phyloP scores from a whole-genome alignment of 1,139 yeast species.

The Geotrichum cucujoidarum region DNA sequence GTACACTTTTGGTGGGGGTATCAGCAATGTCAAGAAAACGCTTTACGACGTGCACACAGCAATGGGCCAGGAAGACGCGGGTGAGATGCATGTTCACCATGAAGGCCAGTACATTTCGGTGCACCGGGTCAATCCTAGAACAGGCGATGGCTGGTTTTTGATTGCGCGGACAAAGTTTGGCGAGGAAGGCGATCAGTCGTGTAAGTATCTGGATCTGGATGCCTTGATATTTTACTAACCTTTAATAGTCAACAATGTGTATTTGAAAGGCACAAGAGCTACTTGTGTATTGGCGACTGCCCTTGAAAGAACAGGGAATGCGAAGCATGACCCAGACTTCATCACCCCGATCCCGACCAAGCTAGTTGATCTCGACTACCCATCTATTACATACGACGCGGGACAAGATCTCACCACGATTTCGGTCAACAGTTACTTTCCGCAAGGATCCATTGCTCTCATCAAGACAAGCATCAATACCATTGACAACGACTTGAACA shows the following conservation, averaged over 20 bases:
- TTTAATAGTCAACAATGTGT: slow-evolving; percentile 56
- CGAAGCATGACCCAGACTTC: slow-evolving; percentile 33
- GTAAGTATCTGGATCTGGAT: slow-evolving; percentile 23
- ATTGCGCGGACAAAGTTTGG: slow-evolving; percentile 80
- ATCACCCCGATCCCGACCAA: slow-evolving; percentile 62
- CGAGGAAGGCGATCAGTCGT: slow-evolving; percentile 33
- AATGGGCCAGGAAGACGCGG: slow-evolving; percentile 64
- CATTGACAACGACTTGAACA: slow-evolving; percentile 60
- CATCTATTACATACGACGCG: slow-evolving; percentile 45
- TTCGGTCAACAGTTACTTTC: slow-evolving; percentile 55
- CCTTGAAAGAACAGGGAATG: slow-evolving; percentile 46
- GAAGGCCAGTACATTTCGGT: slow-evolving; percentile 90
- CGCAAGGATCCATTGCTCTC: slow-evolving; percentile 88
- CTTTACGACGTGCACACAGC: slow-evolving; percentile 59
- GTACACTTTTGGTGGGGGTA: slow-evolving; percentile 65
- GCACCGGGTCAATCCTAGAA: slow-evolving; percentile 75
- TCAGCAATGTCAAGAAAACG: slow-evolving; percentile 61
- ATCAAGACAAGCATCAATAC: slow-evolving; percentile 56
- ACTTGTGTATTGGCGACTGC: slow-evolving; percentile 54
- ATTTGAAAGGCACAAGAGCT: slow-evolving; percentile 62
- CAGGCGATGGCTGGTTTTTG: slow-evolving; percentile 85
- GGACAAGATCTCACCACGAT: slow-evolving; percentile 44
- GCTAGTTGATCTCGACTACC: slow-evolving; percentile 49
- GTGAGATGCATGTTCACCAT: slow-evolving; percentile 91
- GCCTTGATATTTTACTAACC: slow-evolving; percentile 33